Percentiles rank a stretch among this genome's conserved stretches.
Conservation (phyloP, 768 basidiomycete species). For the Kwoniella pini region DNA sequence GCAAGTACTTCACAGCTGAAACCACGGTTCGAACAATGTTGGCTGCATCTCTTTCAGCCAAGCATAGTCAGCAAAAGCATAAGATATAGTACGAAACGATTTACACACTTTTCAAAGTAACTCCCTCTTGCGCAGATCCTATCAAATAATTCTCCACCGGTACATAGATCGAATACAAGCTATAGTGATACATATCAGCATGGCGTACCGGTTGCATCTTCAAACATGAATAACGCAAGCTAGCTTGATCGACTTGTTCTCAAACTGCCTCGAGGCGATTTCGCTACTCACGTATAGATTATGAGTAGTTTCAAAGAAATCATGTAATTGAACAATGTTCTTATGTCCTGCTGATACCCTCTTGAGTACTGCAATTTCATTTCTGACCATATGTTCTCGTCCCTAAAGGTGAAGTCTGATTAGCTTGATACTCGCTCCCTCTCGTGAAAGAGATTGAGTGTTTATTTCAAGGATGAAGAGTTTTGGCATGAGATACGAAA, state of each 20-base stretch:
- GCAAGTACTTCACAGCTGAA: constrained; percentile 85
- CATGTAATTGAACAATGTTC: constrained; percentile 90
- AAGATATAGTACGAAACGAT: background rate
- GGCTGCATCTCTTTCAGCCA: constrained; percentile 72
- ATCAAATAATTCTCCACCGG: constrained; percentile 97
- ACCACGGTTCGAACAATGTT: constrained; percentile 82
- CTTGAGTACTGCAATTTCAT: constrained; percentile 95
- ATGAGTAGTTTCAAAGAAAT: constrained; percentile 96
- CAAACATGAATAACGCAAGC: too few relatives aligned
- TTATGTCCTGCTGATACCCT: constrained; percentile 82
- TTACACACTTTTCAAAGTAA: constrained; percentile 80
- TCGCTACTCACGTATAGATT: constrained; percentile 66
- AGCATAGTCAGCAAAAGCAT: background rate
- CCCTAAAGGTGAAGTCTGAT: constrained; percentile 61
- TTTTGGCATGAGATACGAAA: too few relatives aligned
- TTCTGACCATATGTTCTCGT: constrained; percentile 96
- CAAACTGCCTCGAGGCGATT: too few relatives aligned
- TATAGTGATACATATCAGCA: constrained; percentile 57
- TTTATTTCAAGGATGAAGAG: too few relatives aligned
- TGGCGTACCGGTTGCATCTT: too few relatives aligned
- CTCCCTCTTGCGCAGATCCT: constrained; percentile 96
- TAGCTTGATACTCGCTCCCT: background rate
- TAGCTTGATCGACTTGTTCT: too few relatives aligned
- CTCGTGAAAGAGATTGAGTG: too few relatives aligned
- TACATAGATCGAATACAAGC: constrained; percentile 93